Evolutionary conservation across 345 rosid species (phyloP), one percentile per base, ranked within the genome.

Genomic region (Atalantia buxifolia): DNA sequence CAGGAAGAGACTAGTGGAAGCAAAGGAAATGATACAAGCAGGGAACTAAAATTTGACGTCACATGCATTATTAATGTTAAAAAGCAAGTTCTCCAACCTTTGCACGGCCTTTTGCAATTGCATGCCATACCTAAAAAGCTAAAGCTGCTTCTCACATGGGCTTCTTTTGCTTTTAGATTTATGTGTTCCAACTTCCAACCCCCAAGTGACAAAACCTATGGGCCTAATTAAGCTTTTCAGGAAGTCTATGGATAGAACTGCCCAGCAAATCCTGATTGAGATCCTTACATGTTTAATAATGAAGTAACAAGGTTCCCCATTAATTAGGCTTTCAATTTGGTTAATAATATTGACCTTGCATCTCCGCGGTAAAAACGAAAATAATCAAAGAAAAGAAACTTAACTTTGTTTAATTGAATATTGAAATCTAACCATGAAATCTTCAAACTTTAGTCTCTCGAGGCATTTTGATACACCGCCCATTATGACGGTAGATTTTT

Each of bases 71-170:
- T 86, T 81, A 71, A 67, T 78, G 60, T 59, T 70, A 74, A 80
- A 79, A 74, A 81, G 82, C 62, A 68, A 75, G 74, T 76, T 57
- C 73, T 59, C 84, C 84, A 84, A 69, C 78, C 40, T 69, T 72
- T 48, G 16, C 55, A 12, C 56, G 71, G 77, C 70, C 77, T 83
- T 77, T 77, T 69, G 50, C 18, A 45, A 42, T 53, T 53, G 69
- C 81, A 76, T 60, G 66, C 74, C 63, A 63, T 73, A 72, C 75
- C 56, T 76, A 53, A 70, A 84, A 79, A 75, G 85, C 40, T 72
- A 85, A 83, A 89, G 88, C 85, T 83, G 83, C 80, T 25, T 62
- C 42, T 82, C 92, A 87, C 90, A 84, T 86, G 90, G 86, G 81
- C 74, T 21, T 56, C 72, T 50, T 79, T 69, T 66, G 71, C 84